Evolutionary conservation across 2,329 filamentous ascomycete species (phyloP).

Genomic region (Coniochaeta sp.): DNA sequence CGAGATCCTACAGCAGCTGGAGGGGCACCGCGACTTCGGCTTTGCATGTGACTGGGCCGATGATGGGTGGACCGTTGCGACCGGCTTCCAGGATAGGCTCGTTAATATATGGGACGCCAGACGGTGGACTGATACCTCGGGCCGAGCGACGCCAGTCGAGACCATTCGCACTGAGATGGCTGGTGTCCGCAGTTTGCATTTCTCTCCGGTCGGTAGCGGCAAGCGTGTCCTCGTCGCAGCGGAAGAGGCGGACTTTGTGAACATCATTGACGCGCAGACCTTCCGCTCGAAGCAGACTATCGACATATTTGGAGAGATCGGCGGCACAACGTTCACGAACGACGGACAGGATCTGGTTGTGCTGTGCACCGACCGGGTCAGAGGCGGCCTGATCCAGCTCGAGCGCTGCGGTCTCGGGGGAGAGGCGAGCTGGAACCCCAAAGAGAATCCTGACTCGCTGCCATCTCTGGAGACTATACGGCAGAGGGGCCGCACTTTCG

Average conservation of each 20-base stretch:
- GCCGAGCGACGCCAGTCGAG: constrained; percentile 37
- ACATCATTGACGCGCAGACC: constrained; percentile 60
- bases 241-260: constrained; percentile 69
- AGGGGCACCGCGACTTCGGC: constrained; percentile 61
- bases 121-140: constrained; percentile 52
- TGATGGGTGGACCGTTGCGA: constrained; percentile 69
- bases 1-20: constrained; percentile 46
- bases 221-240: constrained; percentile 61
- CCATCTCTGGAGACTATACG: constrained; percentile 5
- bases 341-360: constrained; percentile 62
- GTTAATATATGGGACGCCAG: constrained; percentile 73
- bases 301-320: constrained; percentile 70
- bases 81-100: constrained; percentile 67
- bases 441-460: constrained; percentile 6
- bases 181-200: constrained; percentile 60
- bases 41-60: constrained; percentile 78
- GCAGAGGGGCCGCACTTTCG: constrained; percentile 8
- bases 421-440: constrained; percentile 22
- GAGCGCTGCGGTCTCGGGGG: constrained; percentile 37
- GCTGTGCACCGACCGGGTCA: constrained; percentile 56
- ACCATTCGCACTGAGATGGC: constrained; percentile 60
- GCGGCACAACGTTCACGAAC: constrained; percentile 58
- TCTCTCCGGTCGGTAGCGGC: constrained; percentile 65
- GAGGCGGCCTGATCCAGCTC: constrained; percentile 61
- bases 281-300: constrained; percentile 61